Evolutionary conservation across 805 yeast species (phyloP), one percentile per base, ranked within the genome.

Genomic region (Starmerella powellii): DNA sequence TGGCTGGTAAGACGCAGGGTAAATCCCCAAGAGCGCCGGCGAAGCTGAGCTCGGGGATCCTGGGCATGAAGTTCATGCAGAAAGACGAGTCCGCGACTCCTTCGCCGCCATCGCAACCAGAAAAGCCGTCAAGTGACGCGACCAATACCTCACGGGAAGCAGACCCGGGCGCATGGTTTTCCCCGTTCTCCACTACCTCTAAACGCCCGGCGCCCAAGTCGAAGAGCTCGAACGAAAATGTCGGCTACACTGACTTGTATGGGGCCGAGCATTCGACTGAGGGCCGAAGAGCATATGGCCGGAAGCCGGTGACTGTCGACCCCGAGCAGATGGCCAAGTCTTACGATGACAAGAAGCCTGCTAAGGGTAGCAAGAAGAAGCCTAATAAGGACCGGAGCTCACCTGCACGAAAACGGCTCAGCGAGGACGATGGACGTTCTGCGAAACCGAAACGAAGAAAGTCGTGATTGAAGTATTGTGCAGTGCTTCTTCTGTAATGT

Each of bases 51-150:
- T 45, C 56, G 6, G 50, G 52, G 18, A 39, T 54, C 8, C 38
- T 54, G 31, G 49, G 48, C 19, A 54, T 54, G 58, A 54, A 53
- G 37, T 54, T 54, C 47, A 54, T 54, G 58, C 48, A 43, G 32
- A 38, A 39, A 38, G 36, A 32, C 15, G 38, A 23, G n/a, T 12
- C 39, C 8, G 6, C 34, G 11, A 4, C 37, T 8, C 37, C 28
- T 12, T 17, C 37, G 30, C 31, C 24, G 4, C 16, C 39, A 11
- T 11, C 34, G 12, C 16, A 11, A n/a, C 19, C 37, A 8, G 32
- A 35, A 19, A 10, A 15, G 15, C 8, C 8, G 15, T 6, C 35
- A 20, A 24, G 15, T n/a, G 13, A n/a, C 5, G 3, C 30, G 12
- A 21, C 43, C 18, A 38, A 34, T 11, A 38, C 39, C 20, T 20